Percentiles rank a stretch among this genome's conserved stretches.
Conservation (phyloP, 164 flowering plant genomes). For the Kalanchoe fedtschenkoi region DNA sequence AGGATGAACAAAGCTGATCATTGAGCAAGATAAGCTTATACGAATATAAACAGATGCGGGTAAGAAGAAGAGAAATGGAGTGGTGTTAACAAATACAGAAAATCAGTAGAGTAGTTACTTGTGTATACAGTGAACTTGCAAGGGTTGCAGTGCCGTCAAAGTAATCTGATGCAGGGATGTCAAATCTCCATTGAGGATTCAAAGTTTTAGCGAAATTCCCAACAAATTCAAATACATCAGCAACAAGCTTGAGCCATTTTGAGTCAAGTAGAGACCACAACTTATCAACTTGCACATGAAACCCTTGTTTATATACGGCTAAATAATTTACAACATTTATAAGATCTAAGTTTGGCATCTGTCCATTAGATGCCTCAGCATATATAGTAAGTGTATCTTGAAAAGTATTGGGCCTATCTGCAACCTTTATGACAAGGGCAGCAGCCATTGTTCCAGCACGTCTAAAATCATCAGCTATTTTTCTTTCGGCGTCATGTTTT, state of each 20-base stretch:
- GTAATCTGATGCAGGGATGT: conserved; percentile 57
- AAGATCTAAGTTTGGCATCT: conserved; percentile 98
- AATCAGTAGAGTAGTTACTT: conserved; percentile 28
- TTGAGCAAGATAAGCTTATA: neutral
- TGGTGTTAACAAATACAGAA: neutral
- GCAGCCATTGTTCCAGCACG: conserved; percentile 99
- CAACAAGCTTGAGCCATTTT: conserved; percentile 45
- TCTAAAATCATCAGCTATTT: conserved; percentile 33
- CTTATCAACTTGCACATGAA: conserved; percentile 61
- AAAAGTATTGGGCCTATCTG: conserved; percentile 23
- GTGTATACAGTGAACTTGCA: conserved; percentile 71
- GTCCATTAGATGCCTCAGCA: conserved; percentile 98
- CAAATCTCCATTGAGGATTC: conserved; percentile 77
- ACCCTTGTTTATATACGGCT: conserved; percentile 84
- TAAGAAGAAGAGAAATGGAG: neutral
- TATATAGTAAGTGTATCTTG: conserved; percentile 62
- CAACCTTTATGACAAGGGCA: conserved; percentile 77
- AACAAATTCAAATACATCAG: conserved; percentile 39
- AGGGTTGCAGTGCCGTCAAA: conserved; percentile 76
- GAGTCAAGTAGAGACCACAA: conserved; percentile 39
- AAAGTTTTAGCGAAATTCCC: conserved; percentile 50
- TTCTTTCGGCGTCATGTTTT: conserved; percentile 11
- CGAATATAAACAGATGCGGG: neutral
- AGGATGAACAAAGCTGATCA: neutral
- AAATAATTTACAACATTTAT: conserved; percentile 77